Percentiles rank a stretch among this genome's conserved stretches.
These are phyloP conservation scores for Podospora comata DNA, from an alignment of 495 filamentous ascomycete genomes.

Conservation along the genomic window DNA sequence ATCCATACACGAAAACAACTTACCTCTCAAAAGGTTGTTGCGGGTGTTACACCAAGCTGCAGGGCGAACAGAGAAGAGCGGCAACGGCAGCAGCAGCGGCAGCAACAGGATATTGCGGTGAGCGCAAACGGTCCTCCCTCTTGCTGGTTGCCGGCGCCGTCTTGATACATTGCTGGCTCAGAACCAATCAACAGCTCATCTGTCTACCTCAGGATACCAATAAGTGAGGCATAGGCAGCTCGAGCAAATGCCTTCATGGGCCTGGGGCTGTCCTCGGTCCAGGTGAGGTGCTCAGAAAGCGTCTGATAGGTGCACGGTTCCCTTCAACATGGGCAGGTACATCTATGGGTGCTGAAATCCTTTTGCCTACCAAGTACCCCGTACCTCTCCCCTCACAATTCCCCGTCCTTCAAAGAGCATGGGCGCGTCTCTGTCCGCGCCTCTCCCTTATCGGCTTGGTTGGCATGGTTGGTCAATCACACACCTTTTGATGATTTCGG, in stretches of 20 bases:
- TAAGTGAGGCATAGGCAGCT: neutral
- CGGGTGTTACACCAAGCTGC: neutral
- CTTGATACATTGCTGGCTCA: too few species aligned
- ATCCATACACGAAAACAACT: too few species aligned
- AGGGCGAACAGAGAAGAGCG: neutral
- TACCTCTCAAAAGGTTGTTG: neutral
- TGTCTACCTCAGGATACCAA: neutral
- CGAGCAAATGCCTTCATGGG: too few species aligned
- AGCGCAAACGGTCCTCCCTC: too few species aligned
- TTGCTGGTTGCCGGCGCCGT: too few species aligned
- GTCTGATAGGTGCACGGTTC: constrained; percentile 8
- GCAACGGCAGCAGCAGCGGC: too few species aligned
- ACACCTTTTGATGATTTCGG: constrained; percentile 11
- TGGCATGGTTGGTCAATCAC: constrained; percentile 14
- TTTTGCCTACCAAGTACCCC: constrained; percentile 19
- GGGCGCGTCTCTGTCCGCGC: constrained; percentile 17
- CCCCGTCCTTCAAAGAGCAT: neutral
- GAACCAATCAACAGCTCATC: too few species aligned
- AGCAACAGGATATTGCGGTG: too few species aligned
- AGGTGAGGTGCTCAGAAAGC: neutral
- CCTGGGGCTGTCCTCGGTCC: neutral
- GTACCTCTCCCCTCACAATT: constrained; percentile 10
- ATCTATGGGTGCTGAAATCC: neutral
- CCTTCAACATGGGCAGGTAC: neutral
- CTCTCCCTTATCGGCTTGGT: constrained; percentile 17